Percentiles rank a stretch among this genome's conserved stretches.
phyloP scores from a whole-genome alignment of 768 basidiomycete species.

The Royoungia palumana region DNA sequence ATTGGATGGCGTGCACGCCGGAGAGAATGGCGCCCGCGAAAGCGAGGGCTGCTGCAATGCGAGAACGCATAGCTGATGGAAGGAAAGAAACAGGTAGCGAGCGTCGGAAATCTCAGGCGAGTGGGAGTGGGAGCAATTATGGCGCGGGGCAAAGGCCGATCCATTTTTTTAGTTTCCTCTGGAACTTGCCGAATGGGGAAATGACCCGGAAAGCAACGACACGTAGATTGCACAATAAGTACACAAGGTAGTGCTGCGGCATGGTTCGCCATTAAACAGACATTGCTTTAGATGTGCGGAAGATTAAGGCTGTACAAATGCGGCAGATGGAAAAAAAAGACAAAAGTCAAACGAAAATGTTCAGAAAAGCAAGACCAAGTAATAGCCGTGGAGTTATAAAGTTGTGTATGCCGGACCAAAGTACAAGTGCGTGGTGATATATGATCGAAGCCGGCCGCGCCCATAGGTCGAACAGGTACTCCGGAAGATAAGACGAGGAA shows the following conservation, averaged over 20 bases:
- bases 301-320: constrained; percentile 40
- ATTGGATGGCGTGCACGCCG: constrained; percentile 62
- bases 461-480: constrained; percentile 33
- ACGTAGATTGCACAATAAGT: constrained; percentile 40
- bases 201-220: constrained; percentile 28
- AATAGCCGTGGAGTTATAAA: constrained; percentile 35
- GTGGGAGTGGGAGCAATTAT: neutral
- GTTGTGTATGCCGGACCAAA: constrained; percentile 59
- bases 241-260: constrained; percentile 37
- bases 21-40: constrained; percentile 41
- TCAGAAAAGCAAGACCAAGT: constrained; percentile 36
- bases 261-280: constrained; percentile 37
- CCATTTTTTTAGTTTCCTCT: no score
- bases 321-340: constrained; percentile 43
- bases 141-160: neutral
- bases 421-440: constrained; percentile 65
- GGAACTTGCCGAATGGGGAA: no score
- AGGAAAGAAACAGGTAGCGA: constrained; percentile 8
- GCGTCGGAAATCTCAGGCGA: neutral
- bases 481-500: constrained; percentile 38
- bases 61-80: constrained; percentile 26
- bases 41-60: constrained; percentile 28
- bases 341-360: constrained; percentile 26
- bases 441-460: constrained; percentile 41
- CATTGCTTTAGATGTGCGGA: constrained; percentile 39